phyloP scores from a whole-genome alignment of 768 basidiomycete genomes.

The Lentinula sp. region DNA sequence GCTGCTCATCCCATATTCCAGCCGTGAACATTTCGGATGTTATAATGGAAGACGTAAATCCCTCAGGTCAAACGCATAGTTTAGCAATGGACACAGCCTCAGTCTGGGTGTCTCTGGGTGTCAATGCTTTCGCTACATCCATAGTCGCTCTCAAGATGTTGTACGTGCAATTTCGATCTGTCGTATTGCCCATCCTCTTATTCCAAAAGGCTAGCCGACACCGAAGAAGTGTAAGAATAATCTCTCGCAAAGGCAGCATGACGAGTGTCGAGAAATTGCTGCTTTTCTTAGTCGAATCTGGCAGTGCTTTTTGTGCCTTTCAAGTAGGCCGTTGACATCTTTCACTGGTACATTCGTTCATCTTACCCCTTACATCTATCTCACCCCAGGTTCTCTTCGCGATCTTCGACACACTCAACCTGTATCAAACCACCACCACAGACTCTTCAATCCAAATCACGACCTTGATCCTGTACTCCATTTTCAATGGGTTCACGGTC shows the following conservation, averaged over 20 bases:
- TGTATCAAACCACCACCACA: background rate
- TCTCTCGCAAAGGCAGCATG: background rate
- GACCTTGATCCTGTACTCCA: background rate
- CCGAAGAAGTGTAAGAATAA: background rate
- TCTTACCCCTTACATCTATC: background rate
- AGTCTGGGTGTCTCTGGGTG: background rate
- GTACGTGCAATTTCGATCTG: background rate
- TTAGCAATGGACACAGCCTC: background rate
- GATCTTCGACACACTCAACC: background rate
- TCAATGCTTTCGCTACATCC: background rate
- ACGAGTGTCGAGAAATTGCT: background rate
- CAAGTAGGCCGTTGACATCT: background rate
- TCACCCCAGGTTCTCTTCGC: background rate
- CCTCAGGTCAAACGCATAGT: background rate
- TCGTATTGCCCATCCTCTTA: background rate
- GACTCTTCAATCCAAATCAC: background rate
- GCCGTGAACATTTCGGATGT: background rate
- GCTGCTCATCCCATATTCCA: background rate
- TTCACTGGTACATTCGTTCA: no score
- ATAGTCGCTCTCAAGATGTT: background rate
- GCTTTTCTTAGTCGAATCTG: background rate
- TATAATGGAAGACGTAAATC: background rate
- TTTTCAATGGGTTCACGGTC: background rate
- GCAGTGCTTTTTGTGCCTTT: background rate
- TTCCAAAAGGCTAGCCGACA: background rate